These are phyloP conservation scores for Phyllosticta ampelicida DNA, from an alignment of 2,329 filamentous ascomycete species.

Conservation along the genomic window DNA sequence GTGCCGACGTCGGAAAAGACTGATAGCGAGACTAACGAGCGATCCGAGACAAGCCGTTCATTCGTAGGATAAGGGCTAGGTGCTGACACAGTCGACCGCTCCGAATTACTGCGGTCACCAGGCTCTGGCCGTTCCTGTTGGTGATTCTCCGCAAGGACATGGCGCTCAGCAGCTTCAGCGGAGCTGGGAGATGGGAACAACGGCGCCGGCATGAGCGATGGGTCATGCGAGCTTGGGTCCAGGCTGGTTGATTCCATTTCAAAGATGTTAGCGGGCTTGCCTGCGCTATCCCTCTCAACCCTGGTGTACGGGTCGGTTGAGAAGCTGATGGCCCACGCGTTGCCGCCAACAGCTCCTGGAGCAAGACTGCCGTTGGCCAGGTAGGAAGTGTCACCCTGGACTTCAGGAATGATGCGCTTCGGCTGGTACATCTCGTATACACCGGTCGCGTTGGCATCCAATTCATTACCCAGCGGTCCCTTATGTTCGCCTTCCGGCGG, in stretches of 20 bases:
- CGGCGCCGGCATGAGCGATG: background rate
- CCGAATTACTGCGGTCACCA: background rate
- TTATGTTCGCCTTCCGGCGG: constrained; percentile 2
- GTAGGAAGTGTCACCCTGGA: constrained; percentile 4
- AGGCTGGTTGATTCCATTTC: background rate
- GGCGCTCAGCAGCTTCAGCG: background rate
- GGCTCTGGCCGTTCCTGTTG: background rate
- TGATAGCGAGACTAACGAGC: background rate
- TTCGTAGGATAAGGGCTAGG: background rate
- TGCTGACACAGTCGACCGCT: background rate
- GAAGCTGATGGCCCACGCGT: background rate
- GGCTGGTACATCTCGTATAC: constrained; percentile 8
- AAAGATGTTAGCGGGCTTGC: background rate
- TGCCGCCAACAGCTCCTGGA: background rate
- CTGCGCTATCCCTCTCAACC: background rate
- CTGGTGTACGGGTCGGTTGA: background rate
- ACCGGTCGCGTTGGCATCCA: background rate
- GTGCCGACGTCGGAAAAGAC: background rate
- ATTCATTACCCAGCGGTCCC: background rate
- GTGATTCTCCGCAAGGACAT: background rate
- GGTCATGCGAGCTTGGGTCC: background rate
- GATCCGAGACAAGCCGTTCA: background rate
- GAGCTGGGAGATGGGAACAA: background rate
- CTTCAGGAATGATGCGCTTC: background rate
- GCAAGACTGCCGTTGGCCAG: background rate